These are phyloP conservation scores for Psidium friedrichsthalianum DNA, from an alignment of 345 rosid species.

Conservation along the genomic window DNA sequence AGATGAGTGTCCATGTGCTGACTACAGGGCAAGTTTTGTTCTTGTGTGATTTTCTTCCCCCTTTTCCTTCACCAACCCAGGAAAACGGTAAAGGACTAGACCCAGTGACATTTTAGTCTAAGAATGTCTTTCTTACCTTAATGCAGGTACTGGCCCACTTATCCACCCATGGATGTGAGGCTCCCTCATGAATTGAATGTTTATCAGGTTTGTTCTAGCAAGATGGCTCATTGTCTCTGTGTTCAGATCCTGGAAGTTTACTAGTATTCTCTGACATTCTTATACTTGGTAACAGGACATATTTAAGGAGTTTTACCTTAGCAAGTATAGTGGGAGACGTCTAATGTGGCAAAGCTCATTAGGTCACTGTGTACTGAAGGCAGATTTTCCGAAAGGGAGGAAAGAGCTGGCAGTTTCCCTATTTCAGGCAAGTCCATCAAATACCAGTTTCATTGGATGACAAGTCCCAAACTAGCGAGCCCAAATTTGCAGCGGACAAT, in stretches of 20 bases:
- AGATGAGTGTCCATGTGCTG: conserved; percentile 95
- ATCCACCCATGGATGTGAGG: conserved; percentile 98
- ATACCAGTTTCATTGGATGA: neutral
- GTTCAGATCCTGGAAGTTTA: neutral
- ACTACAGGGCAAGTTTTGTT: conserved; percentile 74
- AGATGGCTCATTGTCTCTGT: conserved; percentile 1
- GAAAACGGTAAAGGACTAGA: neutral
- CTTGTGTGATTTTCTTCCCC: neutral
- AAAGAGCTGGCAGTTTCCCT: conserved; percentile 97
- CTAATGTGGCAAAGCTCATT: conserved; percentile 97
- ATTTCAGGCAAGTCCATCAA: conserved; percentile 60
- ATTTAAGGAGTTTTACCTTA: conserved; percentile 91
- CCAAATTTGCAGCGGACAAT: neutral
- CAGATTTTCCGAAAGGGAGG: conserved; percentile 79
- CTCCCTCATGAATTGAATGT: conserved; percentile 98
- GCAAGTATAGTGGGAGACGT: conserved; percentile 96
- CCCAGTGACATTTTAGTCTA: neutral
- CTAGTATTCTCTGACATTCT: neutral
- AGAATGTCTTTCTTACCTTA: neutral
- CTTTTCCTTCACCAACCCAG: neutral
- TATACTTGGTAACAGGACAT: conserved; percentile 53
- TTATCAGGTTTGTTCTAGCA: conserved; percentile 61
- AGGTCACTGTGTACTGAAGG: conserved; percentile 94
- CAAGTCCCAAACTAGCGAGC: neutral
- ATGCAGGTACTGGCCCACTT: conserved; percentile 97